Conservation (phyloP, 208 protist genomes). For the Leishmania turanica region DNA sequence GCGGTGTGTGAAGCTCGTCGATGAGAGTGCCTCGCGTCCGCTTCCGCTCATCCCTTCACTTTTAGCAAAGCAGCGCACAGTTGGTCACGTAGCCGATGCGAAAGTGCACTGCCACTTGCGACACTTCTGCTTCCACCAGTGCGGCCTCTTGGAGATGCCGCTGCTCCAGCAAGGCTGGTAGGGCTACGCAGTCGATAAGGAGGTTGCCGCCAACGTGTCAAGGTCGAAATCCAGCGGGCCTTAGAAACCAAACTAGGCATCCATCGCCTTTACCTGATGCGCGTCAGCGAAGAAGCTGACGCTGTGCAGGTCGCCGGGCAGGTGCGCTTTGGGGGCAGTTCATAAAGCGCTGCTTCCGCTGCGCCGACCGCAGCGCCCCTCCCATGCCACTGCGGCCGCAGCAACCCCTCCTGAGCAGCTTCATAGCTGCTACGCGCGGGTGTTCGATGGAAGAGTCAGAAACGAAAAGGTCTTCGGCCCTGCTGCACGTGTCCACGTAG, state of each 20-base stretch:
- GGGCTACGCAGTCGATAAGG: conserved; percentile 38
- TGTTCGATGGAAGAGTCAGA: conserved; percentile 32
- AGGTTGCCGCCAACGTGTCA: conserved; percentile 36
- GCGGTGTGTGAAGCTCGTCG: neutral
- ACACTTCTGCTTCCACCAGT: neutral
- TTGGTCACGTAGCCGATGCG: neutral
- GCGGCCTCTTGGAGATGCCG: neutral
- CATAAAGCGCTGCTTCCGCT: conserved; percentile 49
- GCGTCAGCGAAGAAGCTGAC: conserved; percentile 41
- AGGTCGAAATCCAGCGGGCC: conserved; percentile 42
- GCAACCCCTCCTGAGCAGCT: conserved; percentile 28
- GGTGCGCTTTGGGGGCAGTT: conserved; percentile 37
- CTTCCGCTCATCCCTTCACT: neutral
- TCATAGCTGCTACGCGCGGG: conserved; percentile 40
- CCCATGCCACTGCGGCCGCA: conserved; percentile 26
- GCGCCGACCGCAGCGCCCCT: conserved; percentile 28
- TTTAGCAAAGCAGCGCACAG: neutral
- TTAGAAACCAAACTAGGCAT: conserved; percentile 46
- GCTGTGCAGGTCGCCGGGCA: conserved; percentile 44
- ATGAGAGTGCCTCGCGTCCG: too few species aligned
- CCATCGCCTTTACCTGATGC: conserved; percentile 33
- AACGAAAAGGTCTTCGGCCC: conserved; percentile 47
- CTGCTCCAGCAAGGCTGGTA: conserved; percentile 27
- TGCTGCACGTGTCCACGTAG: conserved; percentile 43
- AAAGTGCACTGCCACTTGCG: neutral